Evolutionary conservation across 257 asterid genomes (phyloP), one percentile per base, ranked within the genome.

Genomic region (Ilex aquifolium): DNA sequence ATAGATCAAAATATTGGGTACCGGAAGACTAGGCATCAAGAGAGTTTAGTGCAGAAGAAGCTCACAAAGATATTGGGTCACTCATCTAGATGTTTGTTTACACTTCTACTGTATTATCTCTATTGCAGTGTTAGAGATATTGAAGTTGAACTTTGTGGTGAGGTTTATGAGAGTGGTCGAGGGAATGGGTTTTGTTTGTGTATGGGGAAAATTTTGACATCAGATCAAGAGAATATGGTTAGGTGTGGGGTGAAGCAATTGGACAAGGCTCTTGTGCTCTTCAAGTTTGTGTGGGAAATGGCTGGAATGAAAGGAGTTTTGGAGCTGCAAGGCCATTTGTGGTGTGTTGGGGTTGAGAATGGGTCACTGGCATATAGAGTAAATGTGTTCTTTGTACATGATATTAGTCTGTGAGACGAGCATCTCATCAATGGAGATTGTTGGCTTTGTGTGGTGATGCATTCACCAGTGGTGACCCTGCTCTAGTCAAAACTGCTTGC

Each of bases 241-340:
- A 58, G 70, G 85, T 61, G 65, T 51, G 96, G 86, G 40, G 76
- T 85, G 80, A 90, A 81, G 81, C 82, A 89, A 65, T 79, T 93
- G 31, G 88, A 88, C 48, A 77, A 66, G 74, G 95, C 86, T 60
- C 80, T 93, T 72, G 85, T 90, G 62, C 55, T 93, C 65, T 87
- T 87, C 69, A 90, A 87, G 75, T 93, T 93, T 70, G 88, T 93
- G 14, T 85, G 95, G 97, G 91, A 87, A 67, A 80, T 76, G 4
- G 87, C 96, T 10, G 83, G 79, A 51, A 69, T 71, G 83, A 83
- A 87, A 77, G 97, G 94, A 54, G 84, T 81, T 65, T 69, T 93
- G 72, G 83, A 79, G 83, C 57, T 90, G 74, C 95, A 87, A 77
- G 99, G 97, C 30, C 97, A 90, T 81, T 62, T 90, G 72, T 93